These are phyloP conservation scores for Papiliotrema terrestris DNA, from an alignment of 1,284 basidiomycete genomes.

Conservation along the genomic window DNA sequence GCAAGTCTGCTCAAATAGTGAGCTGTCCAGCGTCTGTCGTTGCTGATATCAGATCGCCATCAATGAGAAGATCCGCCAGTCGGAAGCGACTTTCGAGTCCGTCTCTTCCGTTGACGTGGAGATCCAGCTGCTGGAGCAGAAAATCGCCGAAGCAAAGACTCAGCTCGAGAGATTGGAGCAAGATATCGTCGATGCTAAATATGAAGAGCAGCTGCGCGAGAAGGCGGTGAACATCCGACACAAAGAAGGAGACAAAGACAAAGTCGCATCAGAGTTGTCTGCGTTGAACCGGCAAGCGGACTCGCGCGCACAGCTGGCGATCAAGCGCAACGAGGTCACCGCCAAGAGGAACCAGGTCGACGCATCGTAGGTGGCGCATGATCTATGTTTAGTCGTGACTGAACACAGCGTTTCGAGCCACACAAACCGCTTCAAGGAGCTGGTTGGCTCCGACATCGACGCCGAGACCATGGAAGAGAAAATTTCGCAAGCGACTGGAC, in stretches of 20 bases:
- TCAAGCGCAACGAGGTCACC: slow-evolving; percentile 68
- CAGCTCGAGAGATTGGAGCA: slow-evolving; percentile 59
- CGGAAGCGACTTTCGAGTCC: slow-evolving; percentile 59
- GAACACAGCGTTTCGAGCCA: slow-evolving; percentile 59
- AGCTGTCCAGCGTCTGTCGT: slow-evolving; percentile 45
- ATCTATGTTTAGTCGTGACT: too few relatives aligned
- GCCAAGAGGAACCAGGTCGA: slow-evolving; percentile 64
- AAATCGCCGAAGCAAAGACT: slow-evolving; percentile 63
- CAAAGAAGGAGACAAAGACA: slow-evolving; percentile 70
- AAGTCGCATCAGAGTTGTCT: slow-evolving; percentile 67
- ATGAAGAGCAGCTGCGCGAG: slow-evolving; percentile 66
- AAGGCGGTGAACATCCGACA: slow-evolving; percentile 57
- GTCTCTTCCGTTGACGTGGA: slow-evolving; percentile 59
- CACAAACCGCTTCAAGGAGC: slow-evolving; percentile 61
- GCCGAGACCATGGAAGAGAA: slow-evolving; percentile 68
- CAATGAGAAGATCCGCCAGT: slow-evolving; percentile 42
- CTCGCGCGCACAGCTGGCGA: slow-evolving; percentile 70
- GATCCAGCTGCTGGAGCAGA: slow-evolving; percentile 58
- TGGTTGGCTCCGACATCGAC: slow-evolving; percentile 60
- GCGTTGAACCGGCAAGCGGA: slow-evolving; percentile 76
- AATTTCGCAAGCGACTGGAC: slow-evolving; percentile 57
- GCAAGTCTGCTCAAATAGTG: slow-evolving; percentile 62
- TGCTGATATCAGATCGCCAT: slow-evolving; percentile 33
- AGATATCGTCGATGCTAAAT: slow-evolving; percentile 61
- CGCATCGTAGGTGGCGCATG: slow-evolving; percentile 57